Percentiles rank a stretch among this genome's conserved stretches.
These are phyloP conservation scores for Galerina sulciceps DNA, from an alignment of 768 basidiomycete genomes.

Conservation along the genomic window DNA sequence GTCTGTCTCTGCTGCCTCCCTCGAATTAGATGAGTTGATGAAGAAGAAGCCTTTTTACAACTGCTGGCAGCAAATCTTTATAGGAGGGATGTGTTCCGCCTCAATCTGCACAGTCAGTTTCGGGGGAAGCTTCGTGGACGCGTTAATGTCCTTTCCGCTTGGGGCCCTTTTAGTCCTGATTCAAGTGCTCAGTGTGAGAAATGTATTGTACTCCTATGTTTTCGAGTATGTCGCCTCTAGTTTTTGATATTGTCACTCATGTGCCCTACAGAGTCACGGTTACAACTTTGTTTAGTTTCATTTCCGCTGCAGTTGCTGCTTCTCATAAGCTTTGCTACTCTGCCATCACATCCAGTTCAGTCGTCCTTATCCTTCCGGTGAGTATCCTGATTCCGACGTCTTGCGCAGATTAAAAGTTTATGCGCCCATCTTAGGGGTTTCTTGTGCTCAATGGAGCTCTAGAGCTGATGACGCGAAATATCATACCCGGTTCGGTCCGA, in stretches of 20 bases:
- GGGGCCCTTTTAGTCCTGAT: conserved; percentile 75
- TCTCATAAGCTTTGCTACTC: conserved; percentile 80
- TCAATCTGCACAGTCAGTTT: conserved; percentile 78
- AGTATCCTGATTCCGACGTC: conserved; percentile 21
- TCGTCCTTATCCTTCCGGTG: conserved; percentile 82
- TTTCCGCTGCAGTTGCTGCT: conserved; percentile 74
- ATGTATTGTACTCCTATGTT: conserved; percentile 80
- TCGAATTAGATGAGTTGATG: conserved; percentile 77
- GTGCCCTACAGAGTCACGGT: conserved; percentile 64
- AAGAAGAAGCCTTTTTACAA: conserved; percentile 62
- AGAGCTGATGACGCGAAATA: conserved; percentile 79
- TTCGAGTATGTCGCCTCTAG: conserved; percentile 60
- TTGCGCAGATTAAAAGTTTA: background rate
- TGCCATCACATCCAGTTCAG: conserved; percentile 74
- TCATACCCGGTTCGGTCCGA: conserved; percentile 84
- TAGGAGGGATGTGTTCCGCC: conserved; percentile 79
- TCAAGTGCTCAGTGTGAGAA: conserved; percentile 72
- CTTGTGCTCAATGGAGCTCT: conserved; percentile 75
- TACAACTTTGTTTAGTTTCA: conserved; percentile 78
- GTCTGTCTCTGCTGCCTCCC: conserved; percentile 74
- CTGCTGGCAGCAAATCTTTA: conserved; percentile 62
- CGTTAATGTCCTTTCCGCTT: conserved; percentile 71
- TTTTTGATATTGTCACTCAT: background rate
- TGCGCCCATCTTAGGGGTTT: conserved; percentile 46
- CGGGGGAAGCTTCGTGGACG: conserved; percentile 79